These are phyloP conservation scores for Apophysomyces trapeziformis DNA, from an alignment of 371 early-diverging fungal species.

Conservation along the genomic window DNA sequence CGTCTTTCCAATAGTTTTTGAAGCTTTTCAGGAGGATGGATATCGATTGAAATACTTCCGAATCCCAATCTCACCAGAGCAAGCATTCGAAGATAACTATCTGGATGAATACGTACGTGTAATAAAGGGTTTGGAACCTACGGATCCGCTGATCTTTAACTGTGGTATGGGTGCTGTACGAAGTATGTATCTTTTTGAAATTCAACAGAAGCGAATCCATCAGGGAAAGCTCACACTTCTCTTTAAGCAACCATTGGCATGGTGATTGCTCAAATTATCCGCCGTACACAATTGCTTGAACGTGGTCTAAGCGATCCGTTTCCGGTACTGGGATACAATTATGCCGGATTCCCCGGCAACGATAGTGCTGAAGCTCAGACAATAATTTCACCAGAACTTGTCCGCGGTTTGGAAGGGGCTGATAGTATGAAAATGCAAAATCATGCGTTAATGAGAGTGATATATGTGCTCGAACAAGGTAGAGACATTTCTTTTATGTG, in stretches of 20 bases:
- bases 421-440: conserved; percentile 53
- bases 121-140: conserved; percentile 48
- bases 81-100: conserved; percentile 71
- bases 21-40: conserved; percentile 43
- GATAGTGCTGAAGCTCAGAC: conserved; percentile 14
- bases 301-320: conserved; percentile 52
- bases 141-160: conserved; percentile 70
- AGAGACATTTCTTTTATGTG: background rate
- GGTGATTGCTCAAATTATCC: conserved; percentile 62
- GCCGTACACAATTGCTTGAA: conserved; percentile 57
- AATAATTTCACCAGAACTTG: conserved; percentile 29
- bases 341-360: conserved; percentile 14
- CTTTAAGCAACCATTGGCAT: conserved; percentile 67
- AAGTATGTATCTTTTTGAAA: conserved; percentile 47
- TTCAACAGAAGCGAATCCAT: background rate
- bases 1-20: conserved; percentile 47
- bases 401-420: conserved; percentile 47
- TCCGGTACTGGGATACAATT: conserved; percentile 44
- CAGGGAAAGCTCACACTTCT: background rate
- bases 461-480: conserved; percentile 67
- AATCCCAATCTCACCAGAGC: conserved; percentile 71
- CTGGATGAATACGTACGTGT: conserved; percentile 70
- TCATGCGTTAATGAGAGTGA: conserved; percentile 56
- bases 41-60: conserved; percentile 62
- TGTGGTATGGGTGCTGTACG: conserved; percentile 78